These are phyloP conservation scores for Lecanicillium sp. DNA, from an alignment of 2,329 filamentous ascomycete species.

Conservation along the genomic window DNA sequence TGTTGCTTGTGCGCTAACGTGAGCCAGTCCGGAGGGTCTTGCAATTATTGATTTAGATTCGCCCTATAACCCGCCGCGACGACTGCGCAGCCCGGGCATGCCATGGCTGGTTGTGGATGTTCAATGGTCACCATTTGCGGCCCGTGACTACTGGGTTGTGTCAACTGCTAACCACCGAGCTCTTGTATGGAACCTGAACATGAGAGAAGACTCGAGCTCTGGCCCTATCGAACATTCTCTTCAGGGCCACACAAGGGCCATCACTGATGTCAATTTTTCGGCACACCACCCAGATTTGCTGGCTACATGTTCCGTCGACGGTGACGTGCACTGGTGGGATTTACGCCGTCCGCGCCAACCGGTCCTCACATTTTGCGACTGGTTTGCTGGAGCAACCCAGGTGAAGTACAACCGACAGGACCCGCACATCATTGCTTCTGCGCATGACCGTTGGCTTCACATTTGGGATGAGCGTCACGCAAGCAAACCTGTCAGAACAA, in stretches of 20 bases:
- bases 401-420: conserved; percentile 92
- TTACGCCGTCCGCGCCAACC: conserved; percentile 66
- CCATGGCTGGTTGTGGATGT: conserved; percentile 96
- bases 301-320: conserved; percentile 86
- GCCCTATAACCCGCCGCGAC: conserved; percentile 77
- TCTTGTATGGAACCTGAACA: conserved; percentile 84
- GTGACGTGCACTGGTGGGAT: conserved; percentile 91
- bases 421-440: conserved; percentile 79
- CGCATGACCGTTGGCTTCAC: conserved; percentile 78
- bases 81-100: conserved; percentile 71
- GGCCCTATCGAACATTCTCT: conserved; percentile 79
- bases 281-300: conserved; percentile 85
- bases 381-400: conserved; percentile 88
- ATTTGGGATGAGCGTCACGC: conserved; percentile 87
- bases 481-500: conserved; percentile 70
- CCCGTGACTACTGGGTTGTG: conserved; percentile 84
- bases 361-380: conserved; percentile 78
- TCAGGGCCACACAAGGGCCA: conserved; percentile 75
- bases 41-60: conserved; percentile 90
- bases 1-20: conserved; percentile 24
- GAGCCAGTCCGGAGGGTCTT: conserved; percentile 56
- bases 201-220: conserved; percentile 62
- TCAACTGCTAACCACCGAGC: conserved; percentile 94
- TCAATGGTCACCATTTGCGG: conserved; percentile 92
- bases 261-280: conserved; percentile 94